phyloP scores from a whole-genome alignment of 2,329 filamentous ascomycete species.

The Epicoccum sorghinum region DNA sequence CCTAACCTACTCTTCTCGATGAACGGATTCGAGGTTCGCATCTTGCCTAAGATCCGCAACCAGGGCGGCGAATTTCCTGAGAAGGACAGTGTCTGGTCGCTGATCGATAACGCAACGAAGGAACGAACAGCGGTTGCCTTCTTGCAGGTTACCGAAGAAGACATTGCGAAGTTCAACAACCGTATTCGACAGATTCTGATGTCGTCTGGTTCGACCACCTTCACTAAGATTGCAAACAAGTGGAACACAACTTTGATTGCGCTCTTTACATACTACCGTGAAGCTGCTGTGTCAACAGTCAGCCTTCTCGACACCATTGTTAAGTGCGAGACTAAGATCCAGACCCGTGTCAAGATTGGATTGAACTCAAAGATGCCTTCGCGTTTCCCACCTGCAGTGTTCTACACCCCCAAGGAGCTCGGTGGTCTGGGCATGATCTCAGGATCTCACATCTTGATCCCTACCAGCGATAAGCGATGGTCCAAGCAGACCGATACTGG shows the following conservation, averaged over 20 bases:
- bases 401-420: slow-evolving; percentile 97
- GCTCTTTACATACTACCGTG: slow-evolving; percentile 97
- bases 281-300: slow-evolving; percentile 94
- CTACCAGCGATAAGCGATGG: slow-evolving; percentile 96
- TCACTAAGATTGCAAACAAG: slow-evolving; percentile 99
- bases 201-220: slow-evolving; percentile 98
- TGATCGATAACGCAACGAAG: slow-evolving; percentile 95
- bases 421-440: slow-evolving; percentile 99
- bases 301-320: slow-evolving; percentile 95
- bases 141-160: slow-evolving; percentile 95
- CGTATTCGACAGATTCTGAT: slow-evolving; percentile 97
- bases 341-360: slow-evolving; percentile 98
- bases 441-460: slow-evolving; percentile 95
- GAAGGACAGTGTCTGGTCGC: slow-evolving; percentile 97
- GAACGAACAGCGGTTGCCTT: slow-evolving; percentile 97
- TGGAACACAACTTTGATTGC: slow-evolving; percentile 99
- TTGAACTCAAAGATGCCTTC: slow-evolving; percentile 99
- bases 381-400: slow-evolving; percentile 95
- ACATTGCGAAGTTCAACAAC: slow-evolving; percentile 99
- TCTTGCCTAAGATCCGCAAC: slow-evolving; percentile 93
- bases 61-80: slow-evolving; percentile 95
- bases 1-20: slow-evolving; percentile 97
- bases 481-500: slow-evolving; percentile 97
- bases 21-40: slow-evolving; percentile 96
- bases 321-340: slow-evolving; percentile 99